Conservation (phyloP, 1,284 basidiomycete genomes). For the Bondarzewia mesenterica region DNA sequence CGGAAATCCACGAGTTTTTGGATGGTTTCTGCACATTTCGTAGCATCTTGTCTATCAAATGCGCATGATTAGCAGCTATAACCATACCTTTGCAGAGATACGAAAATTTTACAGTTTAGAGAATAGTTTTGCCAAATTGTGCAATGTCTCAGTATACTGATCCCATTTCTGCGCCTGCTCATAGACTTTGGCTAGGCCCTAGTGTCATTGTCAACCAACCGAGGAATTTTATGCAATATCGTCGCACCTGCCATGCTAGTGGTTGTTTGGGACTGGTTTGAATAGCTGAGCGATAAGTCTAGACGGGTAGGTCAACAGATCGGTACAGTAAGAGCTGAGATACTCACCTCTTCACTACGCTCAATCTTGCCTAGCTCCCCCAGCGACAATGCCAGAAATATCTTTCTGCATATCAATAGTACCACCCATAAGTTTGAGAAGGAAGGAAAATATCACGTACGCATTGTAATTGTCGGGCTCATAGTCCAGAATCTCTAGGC, state of each 20-base stretch:
- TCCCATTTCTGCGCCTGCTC: constrained; percentile 57
- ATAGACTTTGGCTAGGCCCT: constrained; percentile 75
- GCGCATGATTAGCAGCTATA: constrained; percentile 7
- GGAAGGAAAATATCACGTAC: constrained; percentile 30
- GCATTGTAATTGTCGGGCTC: constrained; percentile 77
- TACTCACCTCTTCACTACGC: constrained; percentile 73
- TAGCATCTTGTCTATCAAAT: constrained; percentile 68
- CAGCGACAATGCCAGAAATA: constrained; percentile 74
- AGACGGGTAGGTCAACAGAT: neutral
- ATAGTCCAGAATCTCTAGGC: constrained; percentile 57
- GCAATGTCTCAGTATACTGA: constrained; percentile 46
- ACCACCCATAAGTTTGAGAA: neutral
- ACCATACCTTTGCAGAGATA: neutral
- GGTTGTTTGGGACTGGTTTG: constrained; percentile 53
- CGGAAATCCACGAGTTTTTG: constrained; percentile 13
- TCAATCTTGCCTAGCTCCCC: constrained; percentile 65
- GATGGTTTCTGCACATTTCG: constrained; percentile 53
- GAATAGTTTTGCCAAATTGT: constrained; percentile 45
- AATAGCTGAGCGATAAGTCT: constrained; percentile 76
- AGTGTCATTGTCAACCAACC: constrained; percentile 1
- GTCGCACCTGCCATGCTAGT: constrained; percentile 70
- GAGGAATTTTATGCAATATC: neutral
- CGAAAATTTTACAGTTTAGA: constrained; percentile 43
- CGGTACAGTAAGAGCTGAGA: constrained; percentile 4
- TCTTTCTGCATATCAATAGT: constrained; percentile 42